phyloP scores from a whole-genome alignment of 1,284 basidiomycete species.

The Omphalotus olearius region DNA sequence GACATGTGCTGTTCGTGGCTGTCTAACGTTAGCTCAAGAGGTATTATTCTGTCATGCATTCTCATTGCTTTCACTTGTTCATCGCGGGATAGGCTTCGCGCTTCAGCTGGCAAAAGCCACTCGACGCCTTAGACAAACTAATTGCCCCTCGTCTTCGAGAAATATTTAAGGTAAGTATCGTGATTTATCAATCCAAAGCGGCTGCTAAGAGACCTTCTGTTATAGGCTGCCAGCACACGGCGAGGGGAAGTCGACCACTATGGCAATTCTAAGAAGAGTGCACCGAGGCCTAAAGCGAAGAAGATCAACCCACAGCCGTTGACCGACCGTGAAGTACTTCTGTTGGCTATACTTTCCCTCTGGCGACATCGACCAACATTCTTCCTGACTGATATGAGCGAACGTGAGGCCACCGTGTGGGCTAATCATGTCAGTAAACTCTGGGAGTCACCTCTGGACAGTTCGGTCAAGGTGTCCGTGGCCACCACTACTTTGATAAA shows the following conservation, averaged over 20 bases:
- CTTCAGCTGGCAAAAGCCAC: slow-evolving; percentile 54
- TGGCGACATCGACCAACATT: slow-evolving; percentile 59
- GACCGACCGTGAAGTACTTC: slow-evolving; percentile 59
- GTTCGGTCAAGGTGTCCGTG: slow-evolving; percentile 57
- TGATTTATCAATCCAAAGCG: slow-evolving; percentile 8
- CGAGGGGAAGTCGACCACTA: slow-evolving; percentile 54
- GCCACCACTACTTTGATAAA: slow-evolving; percentile 45
- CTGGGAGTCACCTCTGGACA: slow-evolving; percentile 60
- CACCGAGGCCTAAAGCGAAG: slow-evolving; percentile 55
- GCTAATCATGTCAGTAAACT: slow-evolving; percentile 42
- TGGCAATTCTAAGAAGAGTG: slow-evolving; percentile 51
- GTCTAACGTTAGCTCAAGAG: slow-evolving; percentile 45
- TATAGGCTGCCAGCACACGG: slow-evolving; percentile 42
- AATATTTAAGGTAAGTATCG: slow-evolving; percentile 50
- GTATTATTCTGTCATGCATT: slow-evolving; percentile 25
- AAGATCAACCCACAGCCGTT: slow-evolving; percentile 47
- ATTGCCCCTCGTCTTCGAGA: slow-evolving; percentile 46
- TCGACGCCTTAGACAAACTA: slow-evolving; percentile 41
- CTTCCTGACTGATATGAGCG: slow-evolving; percentile 34
- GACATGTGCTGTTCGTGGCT: slow-evolving; percentile 72
- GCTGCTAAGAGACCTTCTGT: slow-evolving; percentile 18
- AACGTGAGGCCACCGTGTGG: slow-evolving; percentile 40
- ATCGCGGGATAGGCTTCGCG: slow-evolving; percentile 42
- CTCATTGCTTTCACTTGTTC: slow-evolving; percentile 1
- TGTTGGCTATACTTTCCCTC: slow-evolving; percentile 60